Evolutionary conservation across 2,329 filamentous ascomycete species (phyloP).

Genomic region (Mollisiaceae sp.): DNA sequence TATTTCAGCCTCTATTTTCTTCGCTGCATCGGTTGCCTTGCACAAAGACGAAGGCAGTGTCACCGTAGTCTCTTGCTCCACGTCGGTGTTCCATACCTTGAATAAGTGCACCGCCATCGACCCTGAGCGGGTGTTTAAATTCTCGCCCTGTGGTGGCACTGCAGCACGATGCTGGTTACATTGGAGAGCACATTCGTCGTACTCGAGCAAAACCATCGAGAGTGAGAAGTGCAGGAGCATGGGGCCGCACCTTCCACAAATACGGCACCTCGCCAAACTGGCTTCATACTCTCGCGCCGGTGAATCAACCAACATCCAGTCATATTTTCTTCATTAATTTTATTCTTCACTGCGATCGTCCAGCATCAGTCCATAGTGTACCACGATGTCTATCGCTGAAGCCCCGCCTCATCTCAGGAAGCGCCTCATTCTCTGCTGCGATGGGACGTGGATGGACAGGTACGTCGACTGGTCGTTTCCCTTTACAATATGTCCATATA

Average conservation of each 20-base stretch:
- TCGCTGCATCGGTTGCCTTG: neutral
- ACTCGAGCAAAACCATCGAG: conserved; percentile 8
- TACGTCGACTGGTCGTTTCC: neutral
- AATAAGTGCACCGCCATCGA: neutral
- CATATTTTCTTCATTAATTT: neutral
- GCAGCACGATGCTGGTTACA: conserved; percentile 17
- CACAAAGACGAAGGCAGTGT: too few relatives aligned
- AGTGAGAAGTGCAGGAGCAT: conserved; percentile 16
- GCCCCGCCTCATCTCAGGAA: conserved; percentile 22
- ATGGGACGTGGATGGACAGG: conserved; percentile 41
- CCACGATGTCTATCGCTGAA: neutral
- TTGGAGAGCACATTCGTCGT: neutral
- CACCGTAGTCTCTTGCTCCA: neutral
- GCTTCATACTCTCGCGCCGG: neutral
- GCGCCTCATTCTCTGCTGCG: conserved; percentile 41
- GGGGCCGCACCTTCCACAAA: conserved; percentile 21
- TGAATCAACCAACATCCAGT: neutral
- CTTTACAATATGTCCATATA: too few relatives aligned
- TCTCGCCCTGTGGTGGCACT: neutral
- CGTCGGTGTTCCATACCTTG: neutral
- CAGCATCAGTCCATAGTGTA: neutral
- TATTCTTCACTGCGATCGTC: neutral
- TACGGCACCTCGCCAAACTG: conserved; percentile 14
- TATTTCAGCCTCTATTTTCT: neutral
- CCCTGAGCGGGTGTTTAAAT: neutral